These are phyloP conservation scores for Lentinus tigrinus DNA, from an alignment of 768 basidiomycete species.

Conservation along the genomic window DNA sequence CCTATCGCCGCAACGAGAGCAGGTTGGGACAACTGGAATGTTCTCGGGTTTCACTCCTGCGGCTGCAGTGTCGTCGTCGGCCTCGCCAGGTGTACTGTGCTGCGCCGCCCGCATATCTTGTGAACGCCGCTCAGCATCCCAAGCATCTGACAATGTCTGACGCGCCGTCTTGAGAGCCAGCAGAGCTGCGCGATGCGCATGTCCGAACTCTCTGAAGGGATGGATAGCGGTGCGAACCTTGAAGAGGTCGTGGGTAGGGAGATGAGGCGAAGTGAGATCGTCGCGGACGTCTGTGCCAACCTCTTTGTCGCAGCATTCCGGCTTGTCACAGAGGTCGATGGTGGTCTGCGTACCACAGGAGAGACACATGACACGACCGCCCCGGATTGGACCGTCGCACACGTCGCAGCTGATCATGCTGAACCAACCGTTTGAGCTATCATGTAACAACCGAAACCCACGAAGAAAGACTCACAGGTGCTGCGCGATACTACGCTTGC, in stretches of 20 bases:
- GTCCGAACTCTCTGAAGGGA: not conserved
- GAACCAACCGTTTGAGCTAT: no score
- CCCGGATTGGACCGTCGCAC: not conserved
- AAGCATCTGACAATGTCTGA: not conserved
- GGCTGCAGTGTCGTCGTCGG: not conserved
- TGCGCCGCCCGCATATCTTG: not conserved
- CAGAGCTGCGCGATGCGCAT: not conserved
- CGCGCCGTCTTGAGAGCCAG: not conserved
- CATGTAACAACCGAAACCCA: no score
- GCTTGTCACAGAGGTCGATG: not conserved
- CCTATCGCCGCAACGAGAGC: not conserved
- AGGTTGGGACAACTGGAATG: not conserved
- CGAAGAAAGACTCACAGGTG: not conserved
- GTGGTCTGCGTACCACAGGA: not conserved
- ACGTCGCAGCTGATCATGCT: not conserved
- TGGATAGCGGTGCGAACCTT: not conserved
- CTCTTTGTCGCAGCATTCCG: not conserved
- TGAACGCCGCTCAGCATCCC: not conserved
- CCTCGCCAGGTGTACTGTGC: no score
- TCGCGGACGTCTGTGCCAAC: not conserved
- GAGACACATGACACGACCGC: not conserved
- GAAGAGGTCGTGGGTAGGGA: not conserved
- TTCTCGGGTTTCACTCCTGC: not conserved
- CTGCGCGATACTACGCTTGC: not conserved
- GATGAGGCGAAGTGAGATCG: not conserved